Conservation (phyloP, 1,284 basidiomycete species). For the Naganishia liquefaciens region DNA sequence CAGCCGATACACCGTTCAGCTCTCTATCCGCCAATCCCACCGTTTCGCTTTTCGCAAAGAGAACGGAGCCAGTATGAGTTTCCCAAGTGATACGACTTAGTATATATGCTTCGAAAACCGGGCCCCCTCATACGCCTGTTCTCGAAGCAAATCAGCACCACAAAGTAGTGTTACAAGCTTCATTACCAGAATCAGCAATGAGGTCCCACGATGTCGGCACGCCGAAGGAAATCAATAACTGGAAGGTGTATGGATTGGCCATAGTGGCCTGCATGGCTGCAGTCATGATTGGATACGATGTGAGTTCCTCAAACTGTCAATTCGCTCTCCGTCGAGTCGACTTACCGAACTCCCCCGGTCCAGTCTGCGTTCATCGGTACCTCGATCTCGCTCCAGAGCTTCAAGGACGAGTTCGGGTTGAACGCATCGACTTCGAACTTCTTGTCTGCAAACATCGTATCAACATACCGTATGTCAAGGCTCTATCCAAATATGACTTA, state of each 20-base stretch:
- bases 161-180: too few species aligned
- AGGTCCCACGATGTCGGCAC: slow-evolving; percentile 32
- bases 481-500: neutral
- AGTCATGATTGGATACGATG: slow-evolving; percentile 35
- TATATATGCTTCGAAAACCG: too few species aligned
- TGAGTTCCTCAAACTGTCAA: slow-evolving; percentile 3
- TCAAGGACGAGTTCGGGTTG: slow-evolving; percentile 43
- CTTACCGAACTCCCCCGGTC: neutral
- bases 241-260: slow-evolving; percentile 56
- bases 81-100: too few species aligned
- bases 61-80: too few species aligned
- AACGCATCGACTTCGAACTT: slow-evolving; percentile 20
- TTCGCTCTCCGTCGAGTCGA: neutral
- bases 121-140: too few species aligned
- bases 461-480: slow-evolving; percentile 51
- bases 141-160: too few species aligned
- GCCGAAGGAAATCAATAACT: slow-evolving; percentile 59
- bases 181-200: neutral
- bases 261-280: slow-evolving; percentile 39
- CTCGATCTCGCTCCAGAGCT: slow-evolving; percentile 39
- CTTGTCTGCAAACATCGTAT: slow-evolving; percentile 56
- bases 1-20: too few species aligned
- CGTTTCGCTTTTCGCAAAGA: too few species aligned
- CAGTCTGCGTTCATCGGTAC: slow-evolving; percentile 45
- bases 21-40: too few species aligned